phyloP scores from a whole-genome alignment of 164 flowering plant species.

The Tetracentron sinense region DNA sequence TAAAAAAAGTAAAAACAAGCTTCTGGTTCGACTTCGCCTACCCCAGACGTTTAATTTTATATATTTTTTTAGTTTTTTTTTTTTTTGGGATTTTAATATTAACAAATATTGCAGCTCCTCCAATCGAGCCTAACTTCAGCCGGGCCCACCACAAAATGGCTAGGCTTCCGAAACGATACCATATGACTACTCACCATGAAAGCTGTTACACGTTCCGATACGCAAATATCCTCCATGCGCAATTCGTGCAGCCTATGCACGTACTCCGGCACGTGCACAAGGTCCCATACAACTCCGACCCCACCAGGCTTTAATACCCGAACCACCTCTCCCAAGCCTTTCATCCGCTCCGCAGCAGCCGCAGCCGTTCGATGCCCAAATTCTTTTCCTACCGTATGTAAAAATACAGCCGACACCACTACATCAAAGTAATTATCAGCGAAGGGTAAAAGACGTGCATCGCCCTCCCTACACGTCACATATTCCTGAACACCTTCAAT shows the following conservation, averaged over 20 bases:
- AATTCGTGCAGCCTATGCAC: slow-evolving; percentile 66
- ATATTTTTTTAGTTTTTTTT: background rate
- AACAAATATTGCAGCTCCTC: slow-evolving; percentile 46
- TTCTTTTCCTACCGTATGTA: slow-evolving; percentile 87
- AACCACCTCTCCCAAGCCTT: slow-evolving; percentile 72
- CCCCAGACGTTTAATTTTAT: slow-evolving; percentile 5
- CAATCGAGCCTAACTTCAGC: slow-evolving; percentile 65
- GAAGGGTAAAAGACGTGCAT: slow-evolving; percentile 76
- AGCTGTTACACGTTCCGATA: slow-evolving; percentile 85
- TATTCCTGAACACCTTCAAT: slow-evolving; percentile 87
- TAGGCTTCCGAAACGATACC: slow-evolving; percentile 84
- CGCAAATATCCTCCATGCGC: slow-evolving; percentile 82
- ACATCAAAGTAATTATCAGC: slow-evolving; percentile 78
- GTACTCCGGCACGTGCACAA: slow-evolving; percentile 83
- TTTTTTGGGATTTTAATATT: background rate
- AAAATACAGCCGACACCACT: slow-evolving; percentile 75
- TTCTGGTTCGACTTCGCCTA: slow-evolving; percentile 58
- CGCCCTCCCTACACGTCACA: slow-evolving; percentile 87
- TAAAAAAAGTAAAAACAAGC: background rate
- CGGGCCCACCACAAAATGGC: slow-evolving; percentile 38
- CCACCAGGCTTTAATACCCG: slow-evolving; percentile 92
- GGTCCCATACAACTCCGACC: slow-evolving; percentile 87
- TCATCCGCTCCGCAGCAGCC: slow-evolving; percentile 83
- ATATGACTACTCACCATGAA: slow-evolving; percentile 90
- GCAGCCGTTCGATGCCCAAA: slow-evolving; percentile 66